These are phyloP conservation scores for Berkeleyomyces basicola DNA, from an alignment of 2,329 filamentous ascomycete genomes.

Conservation along the genomic window DNA sequence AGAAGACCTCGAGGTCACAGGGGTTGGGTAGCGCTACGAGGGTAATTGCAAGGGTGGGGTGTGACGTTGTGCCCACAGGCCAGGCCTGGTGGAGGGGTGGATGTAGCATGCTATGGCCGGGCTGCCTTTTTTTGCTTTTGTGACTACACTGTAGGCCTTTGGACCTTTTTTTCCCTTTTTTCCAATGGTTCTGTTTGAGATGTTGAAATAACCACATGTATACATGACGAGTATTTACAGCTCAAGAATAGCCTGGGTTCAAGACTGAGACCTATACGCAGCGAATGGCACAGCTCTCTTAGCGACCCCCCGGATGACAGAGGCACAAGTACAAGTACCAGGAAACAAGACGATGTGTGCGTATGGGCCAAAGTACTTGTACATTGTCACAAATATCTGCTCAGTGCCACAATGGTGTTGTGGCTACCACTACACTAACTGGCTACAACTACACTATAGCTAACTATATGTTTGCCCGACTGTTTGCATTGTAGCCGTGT, in stretches of 20 bases:
- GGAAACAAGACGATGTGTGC: no score
- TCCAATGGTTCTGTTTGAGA: not conserved
- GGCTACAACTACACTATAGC: no score
- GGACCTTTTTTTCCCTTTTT: not conserved
- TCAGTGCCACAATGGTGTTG: no score
- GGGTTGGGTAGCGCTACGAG: not conserved
- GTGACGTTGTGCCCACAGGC: no score
- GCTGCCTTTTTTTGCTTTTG: not conserved
- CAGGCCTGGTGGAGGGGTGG: no score
- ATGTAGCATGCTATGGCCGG: no score
- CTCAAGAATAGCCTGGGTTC: not conserved
- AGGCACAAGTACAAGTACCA: no score
- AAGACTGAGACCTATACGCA: not conserved
- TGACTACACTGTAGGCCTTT: constrained; percentile 1
- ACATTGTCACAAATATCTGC: no score
- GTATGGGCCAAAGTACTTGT: no score
- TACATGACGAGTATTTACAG: not conserved
- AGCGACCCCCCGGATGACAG: no score
- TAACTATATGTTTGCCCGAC: not conserved
- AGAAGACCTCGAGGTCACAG: not conserved
- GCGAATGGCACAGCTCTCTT: not conserved
- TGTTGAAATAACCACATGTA: not conserved
- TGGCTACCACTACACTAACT: no score
- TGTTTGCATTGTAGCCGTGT: not conserved
- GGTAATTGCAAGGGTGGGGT: not conserved